Evolutionary conservation across 805 yeast species (phyloP).

Genomic region (Candida fluviatilis): DNA sequence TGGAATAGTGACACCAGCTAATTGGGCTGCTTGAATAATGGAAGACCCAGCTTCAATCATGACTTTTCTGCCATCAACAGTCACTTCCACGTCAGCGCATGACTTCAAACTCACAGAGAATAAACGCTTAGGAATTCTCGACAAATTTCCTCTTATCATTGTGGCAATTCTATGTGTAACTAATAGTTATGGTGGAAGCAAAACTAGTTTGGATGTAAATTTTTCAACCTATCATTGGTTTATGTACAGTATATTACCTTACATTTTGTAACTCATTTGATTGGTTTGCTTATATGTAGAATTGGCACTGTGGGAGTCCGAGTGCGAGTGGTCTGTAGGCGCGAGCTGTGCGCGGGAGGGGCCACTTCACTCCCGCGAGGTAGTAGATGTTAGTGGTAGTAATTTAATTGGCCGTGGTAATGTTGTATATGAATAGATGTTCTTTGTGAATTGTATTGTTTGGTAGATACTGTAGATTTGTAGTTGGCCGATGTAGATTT

Average conservation of each 20-base stretch:
- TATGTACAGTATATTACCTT: conserved; percentile 1
- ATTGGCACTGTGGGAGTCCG: background rate
- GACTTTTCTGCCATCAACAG: conserved; percentile 69
- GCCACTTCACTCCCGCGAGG: no score
- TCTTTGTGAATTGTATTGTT: no score
- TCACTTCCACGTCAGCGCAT: conserved; percentile 53
- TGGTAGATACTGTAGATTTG: no score
- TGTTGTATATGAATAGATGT: no score
- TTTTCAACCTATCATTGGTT: background rate
- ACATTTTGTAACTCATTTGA: background rate
- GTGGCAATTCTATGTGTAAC: background rate
- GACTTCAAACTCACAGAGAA: conserved; percentile 16
- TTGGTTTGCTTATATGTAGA: background rate
- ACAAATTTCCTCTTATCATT: conserved; percentile 16
- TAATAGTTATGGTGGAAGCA: background rate
- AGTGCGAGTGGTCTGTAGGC: no score
- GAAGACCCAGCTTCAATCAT: conserved; percentile 83
- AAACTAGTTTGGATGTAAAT: no score
- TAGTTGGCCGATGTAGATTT: no score
- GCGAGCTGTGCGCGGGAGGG: no score
- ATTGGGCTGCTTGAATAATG: conserved; percentile 86
- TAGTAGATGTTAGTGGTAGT: no score
- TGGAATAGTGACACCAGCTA: conserved; percentile 84
- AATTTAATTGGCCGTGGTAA: no score
- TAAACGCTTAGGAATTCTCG: conserved; percentile 18